phyloP scores from a whole-genome alignment of 768 basidiomycete species.

The Psilocybe cyanescens region DNA sequence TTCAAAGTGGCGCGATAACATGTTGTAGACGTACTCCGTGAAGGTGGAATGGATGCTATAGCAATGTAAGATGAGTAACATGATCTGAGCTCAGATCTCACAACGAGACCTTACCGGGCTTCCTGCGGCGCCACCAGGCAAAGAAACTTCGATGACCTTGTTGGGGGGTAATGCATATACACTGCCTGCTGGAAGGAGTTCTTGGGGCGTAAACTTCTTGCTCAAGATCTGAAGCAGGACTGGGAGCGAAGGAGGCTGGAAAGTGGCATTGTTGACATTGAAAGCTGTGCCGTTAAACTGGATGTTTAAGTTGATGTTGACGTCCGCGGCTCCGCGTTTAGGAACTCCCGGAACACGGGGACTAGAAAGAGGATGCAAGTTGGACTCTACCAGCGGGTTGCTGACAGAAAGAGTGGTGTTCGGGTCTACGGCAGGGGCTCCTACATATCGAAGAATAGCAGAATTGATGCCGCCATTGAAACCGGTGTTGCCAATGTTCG shows the following conservation, averaged over 20 bases:
- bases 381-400: slow-evolving; percentile 38
- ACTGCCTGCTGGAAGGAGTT: slow-evolving; percentile 40
- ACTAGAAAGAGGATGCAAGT: slow-evolving; percentile 35
- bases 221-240: slow-evolving; percentile 51
- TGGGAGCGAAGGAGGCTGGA: slow-evolving; percentile 41
- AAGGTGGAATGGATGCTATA: slow-evolving; percentile 46
- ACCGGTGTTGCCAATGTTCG: slow-evolving; percentile 24
- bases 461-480: slow-evolving; percentile 49
- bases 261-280: slow-evolving; percentile 37
- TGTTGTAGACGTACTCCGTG: slow-evolving; percentile 36
- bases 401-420: slow-evolving; percentile 32
- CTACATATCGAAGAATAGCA: slow-evolving; percentile 55
- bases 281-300: slow-evolving; percentile 25
- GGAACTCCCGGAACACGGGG: slow-evolving; percentile 34
- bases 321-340: slow-evolving; percentile 40
- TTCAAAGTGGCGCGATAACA: background rate
- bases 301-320: slow-evolving; percentile 37
- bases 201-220: slow-evolving; percentile 37
- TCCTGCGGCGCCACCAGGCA: slow-evolving; percentile 41
- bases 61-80: background rate
- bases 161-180: slow-evolving; percentile 45
- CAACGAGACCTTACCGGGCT: slow-evolving; percentile 33
- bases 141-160: slow-evolving; percentile 50
- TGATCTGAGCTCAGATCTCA: background rate
- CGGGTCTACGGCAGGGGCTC: slow-evolving; percentile 43